These are phyloP conservation scores for Puccinia novopanici DNA, from an alignment of 1,284 basidiomycete genomes.

Conservation along the genomic window DNA sequence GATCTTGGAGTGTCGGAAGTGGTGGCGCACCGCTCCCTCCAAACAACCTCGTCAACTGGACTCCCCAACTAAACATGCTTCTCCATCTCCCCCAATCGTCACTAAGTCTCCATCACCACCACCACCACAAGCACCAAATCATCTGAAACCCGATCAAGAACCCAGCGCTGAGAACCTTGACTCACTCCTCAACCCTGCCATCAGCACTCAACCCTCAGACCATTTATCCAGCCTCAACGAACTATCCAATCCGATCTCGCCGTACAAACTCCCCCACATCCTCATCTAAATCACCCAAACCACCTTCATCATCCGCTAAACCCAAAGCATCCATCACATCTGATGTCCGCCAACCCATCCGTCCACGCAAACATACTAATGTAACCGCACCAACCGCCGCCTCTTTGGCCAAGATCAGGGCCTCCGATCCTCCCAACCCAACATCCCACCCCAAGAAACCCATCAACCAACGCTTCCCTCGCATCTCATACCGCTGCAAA, in stretches of 20 bases:
- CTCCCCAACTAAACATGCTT: neutral
- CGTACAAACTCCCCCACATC: neutral
- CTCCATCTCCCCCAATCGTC: neutral
- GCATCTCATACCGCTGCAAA: neutral
- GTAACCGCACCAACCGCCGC: conserved; percentile 44
- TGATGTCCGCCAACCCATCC: neutral
- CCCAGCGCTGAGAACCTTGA: neutral
- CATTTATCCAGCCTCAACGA: conserved; percentile 5
- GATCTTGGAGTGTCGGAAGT: conserved; percentile 40
- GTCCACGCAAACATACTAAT: conserved; percentile 29
- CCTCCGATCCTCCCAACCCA: neutral
- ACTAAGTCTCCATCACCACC: neutral
- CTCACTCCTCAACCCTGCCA: neutral
- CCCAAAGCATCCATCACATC: conserved; percentile 16
- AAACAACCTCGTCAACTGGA: neutral
- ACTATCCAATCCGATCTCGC: conserved; percentile 24
- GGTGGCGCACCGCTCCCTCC: conserved; percentile 29
- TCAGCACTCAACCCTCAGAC: neutral
- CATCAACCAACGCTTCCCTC: neutral
- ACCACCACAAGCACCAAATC: neutral
- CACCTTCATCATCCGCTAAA: conserved; percentile 20
- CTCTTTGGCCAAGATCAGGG: conserved; percentile 39
- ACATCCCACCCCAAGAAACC: neutral
- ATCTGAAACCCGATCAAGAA: neutral
- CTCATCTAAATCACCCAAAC: neutral